Percentiles rank a stretch among this genome's conserved stretches.
Conservation (phyloP, 2,329 filamentous ascomycete genomes). For the Ciborinia camelliae region DNA sequence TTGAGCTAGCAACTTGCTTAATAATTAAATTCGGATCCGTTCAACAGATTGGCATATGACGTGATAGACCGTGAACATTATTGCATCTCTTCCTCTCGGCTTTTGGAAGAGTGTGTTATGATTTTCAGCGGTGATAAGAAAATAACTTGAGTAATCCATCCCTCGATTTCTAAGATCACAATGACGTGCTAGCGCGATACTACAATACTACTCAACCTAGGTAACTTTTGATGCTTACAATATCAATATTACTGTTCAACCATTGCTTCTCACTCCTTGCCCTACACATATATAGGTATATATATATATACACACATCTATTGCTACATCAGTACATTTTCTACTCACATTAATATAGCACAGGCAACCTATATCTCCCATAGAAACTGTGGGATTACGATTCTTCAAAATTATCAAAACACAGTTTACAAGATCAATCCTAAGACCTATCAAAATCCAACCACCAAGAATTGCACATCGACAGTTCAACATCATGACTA, state of each 20-base stretch:
- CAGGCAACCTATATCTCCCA: neutral
- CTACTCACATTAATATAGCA: neutral
- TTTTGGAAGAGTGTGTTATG: neutral
- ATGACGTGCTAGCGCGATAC: conserved; percentile 14
- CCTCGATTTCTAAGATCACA: conserved; percentile 18
- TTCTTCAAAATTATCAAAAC: neutral
- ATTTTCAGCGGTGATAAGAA: neutral
- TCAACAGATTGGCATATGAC: neutral
- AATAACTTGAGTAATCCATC: neutral
- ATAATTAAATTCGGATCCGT: too few species aligned
- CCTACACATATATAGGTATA: neutral
- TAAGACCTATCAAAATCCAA: conserved; percentile 8
- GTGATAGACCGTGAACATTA: neutral
- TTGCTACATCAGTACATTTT: neutral
- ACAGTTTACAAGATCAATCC: neutral
- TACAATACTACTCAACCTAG: too few species aligned
- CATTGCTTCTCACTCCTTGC: neutral
- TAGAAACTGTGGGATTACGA: neutral
- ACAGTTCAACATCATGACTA: conserved; percentile 40
- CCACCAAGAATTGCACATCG: neutral
- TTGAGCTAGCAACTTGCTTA: too few species aligned
- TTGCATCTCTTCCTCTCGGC: conserved; percentile 8
- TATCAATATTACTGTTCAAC: neutral
- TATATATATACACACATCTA: neutral
- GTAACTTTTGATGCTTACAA: neutral